Evolutionary conservation across 176 grass and related monocot genomes (phyloP), one percentile per base, ranked within the genome.

Genomic region (Eragrostis curvula): DNA sequence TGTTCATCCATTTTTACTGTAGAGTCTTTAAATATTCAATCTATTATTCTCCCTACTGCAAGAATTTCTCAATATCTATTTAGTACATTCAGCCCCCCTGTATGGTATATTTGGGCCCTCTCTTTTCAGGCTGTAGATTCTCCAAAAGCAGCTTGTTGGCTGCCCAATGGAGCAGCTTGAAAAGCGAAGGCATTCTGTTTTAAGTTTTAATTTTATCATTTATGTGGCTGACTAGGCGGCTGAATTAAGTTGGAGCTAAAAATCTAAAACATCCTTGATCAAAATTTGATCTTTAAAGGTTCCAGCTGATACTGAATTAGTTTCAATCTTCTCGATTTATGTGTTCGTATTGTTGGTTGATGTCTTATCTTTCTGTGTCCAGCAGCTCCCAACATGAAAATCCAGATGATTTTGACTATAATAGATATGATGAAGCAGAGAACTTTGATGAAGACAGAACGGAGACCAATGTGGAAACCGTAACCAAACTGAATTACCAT

Each of bases 401-500:
- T 49, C 21, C 21, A 1, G 60, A 91, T 74, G 86, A 89, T 48
- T 81, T 85, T 68, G 78, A 78, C 74, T 66, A 56, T 84, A 67
- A 76, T 77, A 68, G 80, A 81, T 81, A 83, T 73, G 46, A 79
- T 12, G 78, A 91, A 79, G 23, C 5, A 79, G 48, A 75, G 10
- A 76, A 82, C 41, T 83, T 75, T 58, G 53, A 65, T 65, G 68
- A 81, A 8, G 66, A 74, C 1, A 68, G 23, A 87, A 79, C 30
- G 72, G 79, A 87, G 58, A 62, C 52, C 42, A 24, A 56, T 18
- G n/a, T 55, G 42, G 27, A 71, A 68, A 82, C 71, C 79, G 24
- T 18, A 68, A 89, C 41, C 49, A 98, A 91, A 84, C 66, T 98
- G 84, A 98, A 98, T 81, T 98, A 98, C 84, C 88, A 93, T 83